Evolutionary conservation across 2,329 filamentous ascomycete species (phyloP), one percentile per base, ranked within the genome.

Genomic region (Leptographium lundbergii): DNA sequence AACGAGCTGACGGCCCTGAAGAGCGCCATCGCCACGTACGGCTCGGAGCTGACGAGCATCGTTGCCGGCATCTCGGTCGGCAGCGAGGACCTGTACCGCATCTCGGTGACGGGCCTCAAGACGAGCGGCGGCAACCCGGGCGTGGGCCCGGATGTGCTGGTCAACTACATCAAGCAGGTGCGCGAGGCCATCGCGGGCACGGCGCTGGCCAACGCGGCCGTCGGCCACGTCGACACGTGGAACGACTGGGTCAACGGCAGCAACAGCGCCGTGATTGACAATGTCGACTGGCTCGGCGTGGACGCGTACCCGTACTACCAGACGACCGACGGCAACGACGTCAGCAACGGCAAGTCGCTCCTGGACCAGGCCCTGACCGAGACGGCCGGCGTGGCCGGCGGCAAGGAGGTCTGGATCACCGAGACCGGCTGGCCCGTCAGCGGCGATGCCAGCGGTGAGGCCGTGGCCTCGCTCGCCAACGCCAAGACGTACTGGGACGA

Each of bases 181-280:
- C 82, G 84, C 63, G 71, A 75, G 32, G 76, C 81, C 62, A 81
- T 95, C 67, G 68, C 79, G 32, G 81, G 81, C 61, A 90, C 88
- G 17, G 68, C 74, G 55, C 74, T 88, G 27, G 73, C 78, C 45
- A 72, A 73, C 27, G 79, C 76, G 53, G 76, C 81, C 22, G 57
- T 95, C 61, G 90, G 90, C 57, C 91, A 95, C 72, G 90, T 95
- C 69, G 91, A 95, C 69, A 95, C 91, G 57, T 95, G 89, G 89
- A 90, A 86, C 42, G 82, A 82, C 57, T 91, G 84, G 78, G 82
- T 83, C 69, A 90, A 95, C 71, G 71, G 73, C 57, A 81, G 85
- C 67, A 95, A 92, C 79, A 72, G 73, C 55, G 82, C 78, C 50
- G 83, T 95, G 61, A 83, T 89, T 61, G 76, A 84, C 11, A 82